A percentile compares a stretch with the other conserved stretches of the same genome.
These are phyloP conservation scores for Paramecium primaurelia DNA, from an alignment of 73 alveolate species.

Conservation along the genomic window DNA sequence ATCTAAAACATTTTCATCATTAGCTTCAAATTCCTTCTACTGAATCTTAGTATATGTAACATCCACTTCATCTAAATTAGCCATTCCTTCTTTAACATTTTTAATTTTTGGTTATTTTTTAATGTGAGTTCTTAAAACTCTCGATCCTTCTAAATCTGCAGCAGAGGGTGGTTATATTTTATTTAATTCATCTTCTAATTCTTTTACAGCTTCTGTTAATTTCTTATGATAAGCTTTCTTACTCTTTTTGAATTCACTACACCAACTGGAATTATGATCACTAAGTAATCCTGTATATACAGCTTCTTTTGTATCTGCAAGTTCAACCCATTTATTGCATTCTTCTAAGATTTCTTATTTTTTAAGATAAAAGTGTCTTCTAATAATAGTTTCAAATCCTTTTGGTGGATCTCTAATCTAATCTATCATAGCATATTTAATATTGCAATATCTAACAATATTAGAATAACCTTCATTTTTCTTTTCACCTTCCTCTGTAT, in stretches of 20 bases:
- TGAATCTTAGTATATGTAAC: not conserved
- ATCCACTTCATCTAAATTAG: conserved; percentile 43
- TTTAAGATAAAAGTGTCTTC: conserved; percentile 93
- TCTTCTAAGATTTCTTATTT: conserved; percentile 88
- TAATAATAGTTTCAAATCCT: conserved; percentile 92
- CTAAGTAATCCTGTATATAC: conserved; percentile 83
- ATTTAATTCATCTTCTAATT: conserved; percentile 73
- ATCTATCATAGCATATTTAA: conserved; percentile 95
- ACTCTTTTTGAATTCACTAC: conserved; percentile 73
- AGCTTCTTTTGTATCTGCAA: conserved; percentile 85
- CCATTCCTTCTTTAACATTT: conserved; percentile 18
- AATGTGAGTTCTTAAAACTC: not conserved
- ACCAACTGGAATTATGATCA: conserved; percentile 92
- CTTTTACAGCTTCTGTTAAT: conserved; percentile 69
- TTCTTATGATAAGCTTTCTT: conserved; percentile 66
- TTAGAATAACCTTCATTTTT: conserved; percentile 95
- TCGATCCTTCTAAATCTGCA: conserved; percentile 1
- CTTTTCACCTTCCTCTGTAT: conserved; percentile 93
- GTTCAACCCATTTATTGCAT: conserved; percentile 87
- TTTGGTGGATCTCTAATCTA: conserved; percentile 87
- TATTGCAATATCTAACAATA: conserved; percentile 92
- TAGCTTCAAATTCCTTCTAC: conserved; percentile 64
- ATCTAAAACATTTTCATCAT: conserved; percentile 86
- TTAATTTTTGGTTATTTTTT: not conserved
- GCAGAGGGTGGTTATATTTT: conserved; percentile 66